phyloP scores from a whole-genome alignment of 2,329 filamentous ascomycete species.

The Talaromyces rugulosus region DNA sequence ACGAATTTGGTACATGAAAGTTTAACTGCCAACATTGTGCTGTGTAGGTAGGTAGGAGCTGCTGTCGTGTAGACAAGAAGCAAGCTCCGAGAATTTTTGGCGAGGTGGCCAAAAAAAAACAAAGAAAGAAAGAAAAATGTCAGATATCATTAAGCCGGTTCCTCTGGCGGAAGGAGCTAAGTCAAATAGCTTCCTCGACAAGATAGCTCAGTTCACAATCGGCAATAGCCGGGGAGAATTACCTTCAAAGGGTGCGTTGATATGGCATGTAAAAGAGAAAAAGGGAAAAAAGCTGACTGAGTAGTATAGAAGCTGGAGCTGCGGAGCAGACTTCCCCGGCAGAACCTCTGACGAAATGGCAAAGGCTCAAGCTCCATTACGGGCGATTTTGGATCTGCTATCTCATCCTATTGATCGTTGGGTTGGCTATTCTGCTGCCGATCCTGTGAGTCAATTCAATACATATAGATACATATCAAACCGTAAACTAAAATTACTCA shows the following conservation, averaged over 20 bases:
- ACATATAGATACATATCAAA: not conserved
- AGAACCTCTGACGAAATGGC: conserved; percentile 17
- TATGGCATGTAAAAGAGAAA: too few species aligned
- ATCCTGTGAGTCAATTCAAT: conserved; percentile 28
- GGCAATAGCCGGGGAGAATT: too few species aligned
- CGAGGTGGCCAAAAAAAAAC: not conserved
- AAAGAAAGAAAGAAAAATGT: too few species aligned
- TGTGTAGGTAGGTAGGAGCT: not conserved
- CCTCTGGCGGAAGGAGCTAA: too few species aligned
- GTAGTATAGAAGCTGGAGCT: not conserved
- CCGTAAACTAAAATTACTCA: conserved; percentile 11
- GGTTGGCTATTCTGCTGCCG: conserved; percentile 35
- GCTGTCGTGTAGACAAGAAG: not conserved
- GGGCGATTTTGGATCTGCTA: conserved; percentile 38
- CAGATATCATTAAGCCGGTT: too few species aligned
- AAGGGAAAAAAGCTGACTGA: conserved; percentile 11
- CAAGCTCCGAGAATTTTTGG: not conserved
- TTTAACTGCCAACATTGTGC: not conserved
- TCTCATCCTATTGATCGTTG: conserved; percentile 28
- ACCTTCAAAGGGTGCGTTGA: too few species aligned
- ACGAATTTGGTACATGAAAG: conserved; percentile 5
- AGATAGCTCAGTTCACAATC: too few species aligned
- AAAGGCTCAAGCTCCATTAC: conserved; percentile 30
- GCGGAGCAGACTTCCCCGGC: conserved; percentile 19
- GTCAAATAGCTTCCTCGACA: too few species aligned